Percentiles rank a stretch among this genome's conserved stretches.
These are phyloP conservation scores for Grifola frondosa DNA, from an alignment of 1,284 basidiomycete genomes.

Conservation along the genomic window DNA sequence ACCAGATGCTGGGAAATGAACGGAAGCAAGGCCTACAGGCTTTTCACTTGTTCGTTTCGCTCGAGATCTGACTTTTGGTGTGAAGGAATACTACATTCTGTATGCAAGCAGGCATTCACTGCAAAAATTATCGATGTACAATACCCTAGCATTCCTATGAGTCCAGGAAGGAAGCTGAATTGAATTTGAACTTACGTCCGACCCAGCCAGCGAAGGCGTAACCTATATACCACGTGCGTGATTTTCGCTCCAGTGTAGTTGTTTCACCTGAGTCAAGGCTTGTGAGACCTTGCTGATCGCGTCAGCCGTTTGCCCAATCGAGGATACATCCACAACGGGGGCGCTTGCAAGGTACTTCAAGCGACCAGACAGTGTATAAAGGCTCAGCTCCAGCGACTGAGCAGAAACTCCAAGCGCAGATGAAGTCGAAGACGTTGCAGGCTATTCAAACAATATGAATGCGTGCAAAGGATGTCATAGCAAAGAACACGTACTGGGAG, in stretches of 20 bases:
- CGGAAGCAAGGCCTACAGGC: too few species aligned
- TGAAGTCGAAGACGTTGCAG: constrained; percentile 20
- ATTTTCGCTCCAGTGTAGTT: constrained; percentile 43
- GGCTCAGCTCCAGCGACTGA: constrained; percentile 52
- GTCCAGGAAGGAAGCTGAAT: too few species aligned
- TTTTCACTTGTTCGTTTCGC: too few species aligned
- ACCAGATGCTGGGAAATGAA: too few species aligned
- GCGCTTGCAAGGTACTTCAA: constrained; percentile 45
- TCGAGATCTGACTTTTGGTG: too few species aligned
- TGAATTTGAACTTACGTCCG: background rate
- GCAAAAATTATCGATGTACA: too few species aligned
- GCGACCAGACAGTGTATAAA: constrained; percentile 53
- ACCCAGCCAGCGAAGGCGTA: background rate
- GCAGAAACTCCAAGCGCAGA: constrained; percentile 39
- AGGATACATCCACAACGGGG: constrained; percentile 43
- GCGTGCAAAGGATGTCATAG: too few species aligned
- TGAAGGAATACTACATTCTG: too few species aligned
- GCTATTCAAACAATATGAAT: too few species aligned
- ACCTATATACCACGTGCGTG: constrained; percentile 17
- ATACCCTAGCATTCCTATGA: too few species aligned
- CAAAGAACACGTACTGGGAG: too few species aligned
- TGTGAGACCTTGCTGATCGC: constrained; percentile 65
- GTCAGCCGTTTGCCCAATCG: constrained; percentile 64
- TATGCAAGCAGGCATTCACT: too few species aligned
- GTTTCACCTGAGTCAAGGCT: constrained; percentile 59